These are phyloP conservation scores for Pythium phragmiticola DNA, from an alignment of 352 stramenopile species.

Conservation along the genomic window DNA sequence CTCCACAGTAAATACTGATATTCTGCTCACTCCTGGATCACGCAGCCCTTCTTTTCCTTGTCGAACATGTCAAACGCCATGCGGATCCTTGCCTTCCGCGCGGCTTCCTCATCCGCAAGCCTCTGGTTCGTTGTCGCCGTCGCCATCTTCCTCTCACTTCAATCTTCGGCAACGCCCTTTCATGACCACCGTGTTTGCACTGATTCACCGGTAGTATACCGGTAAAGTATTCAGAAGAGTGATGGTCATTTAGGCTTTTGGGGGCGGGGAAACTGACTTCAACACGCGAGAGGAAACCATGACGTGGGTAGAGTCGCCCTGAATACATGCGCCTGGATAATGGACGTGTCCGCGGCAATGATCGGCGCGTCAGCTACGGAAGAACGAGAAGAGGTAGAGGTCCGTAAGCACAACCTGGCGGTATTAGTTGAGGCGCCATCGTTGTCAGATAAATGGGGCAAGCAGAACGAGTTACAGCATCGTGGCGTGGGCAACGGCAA, in stretches of 20 bases:
- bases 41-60: constrained; percentile 89
- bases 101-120: constrained; percentile 38
- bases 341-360: not conserved
- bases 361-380: not conserved
- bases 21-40: constrained; percentile 75
- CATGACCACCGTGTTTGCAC: not conserved
- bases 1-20: not conserved
- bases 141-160: constrained; percentile 4
- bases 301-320: not conserved
- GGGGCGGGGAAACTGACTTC: not conserved
- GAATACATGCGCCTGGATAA: not conserved
- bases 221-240: not conserved
- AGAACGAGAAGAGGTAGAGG: not conserved
- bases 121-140: constrained; percentile 35
- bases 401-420: not conserved
- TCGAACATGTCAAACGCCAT: constrained; percentile 90
- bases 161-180: not conserved
- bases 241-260: not conserved
- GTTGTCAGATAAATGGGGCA: not conserved
- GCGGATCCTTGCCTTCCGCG: constrained; percentile 62
- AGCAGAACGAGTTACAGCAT: not conserved
- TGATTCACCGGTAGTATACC: not conserved
- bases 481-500: not conserved
- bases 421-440: not conserved
- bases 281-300: not conserved